Evolutionary conservation across 805 yeast genomes (phyloP), one percentile per base, ranked within the genome.

Genomic region (Candida nitratophila): DNA sequence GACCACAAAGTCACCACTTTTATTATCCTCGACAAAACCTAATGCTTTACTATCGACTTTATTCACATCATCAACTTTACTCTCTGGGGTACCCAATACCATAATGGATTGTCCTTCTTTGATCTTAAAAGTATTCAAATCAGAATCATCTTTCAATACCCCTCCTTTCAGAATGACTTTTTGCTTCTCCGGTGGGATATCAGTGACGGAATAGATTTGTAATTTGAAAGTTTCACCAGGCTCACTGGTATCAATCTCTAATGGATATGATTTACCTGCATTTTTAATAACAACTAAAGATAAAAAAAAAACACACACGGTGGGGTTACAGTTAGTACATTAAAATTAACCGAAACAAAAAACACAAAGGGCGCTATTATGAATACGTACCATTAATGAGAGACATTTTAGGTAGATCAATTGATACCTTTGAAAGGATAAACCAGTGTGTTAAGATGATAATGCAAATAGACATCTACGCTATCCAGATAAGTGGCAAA

Each of bases 41-140:
- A 69, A 71, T 47, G 74, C 70, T 12, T 68, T 73, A 14, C 70
- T 70, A 14, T 86, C 86, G 31, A 75, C 73, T 19, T 44, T 48
- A 3, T 55, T 43, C 14, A 69, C 68, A 9, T 66, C 49, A 59
- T 47, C 31, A 75, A 77, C 43, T 79, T 65, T 45, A 74, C 77
- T 45, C 44, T 85, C 93, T 2, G 96, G 91, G 1, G 97, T 83
- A 21, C 99, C 99, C 45, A 93, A 71, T 45, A 93, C 86, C 96
- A 93, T 86, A 20, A 91, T 70, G 14, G 77, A 69, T 51, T 83
- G 86, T 30, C 77, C 77, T 20, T 77, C 71, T 55, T 83, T 85
- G 49, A 90, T 59, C 22, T 71, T 74, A 42, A 84, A 69, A 4
- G 65, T 52, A 11, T 68, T 57, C 43, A 86, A 63, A 33, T 71